Base-by-base conservation (phyloP, 2,329 filamentous ascomycete genomes). In the Botryotinia narcissicola region DNA sequence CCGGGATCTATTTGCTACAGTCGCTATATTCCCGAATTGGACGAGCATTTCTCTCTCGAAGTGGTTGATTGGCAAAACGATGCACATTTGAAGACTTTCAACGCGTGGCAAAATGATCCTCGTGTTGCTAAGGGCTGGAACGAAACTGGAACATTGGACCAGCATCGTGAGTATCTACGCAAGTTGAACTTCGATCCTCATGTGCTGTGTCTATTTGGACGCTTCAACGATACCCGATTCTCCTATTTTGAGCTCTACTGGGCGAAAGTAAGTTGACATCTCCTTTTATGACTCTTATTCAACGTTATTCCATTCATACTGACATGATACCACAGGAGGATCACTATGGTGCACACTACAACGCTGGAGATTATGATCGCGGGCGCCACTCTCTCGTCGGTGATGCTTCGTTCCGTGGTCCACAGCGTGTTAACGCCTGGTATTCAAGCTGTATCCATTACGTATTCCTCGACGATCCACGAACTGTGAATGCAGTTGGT, bases 241-340 rank as follows among this genome's bases (percentile, higher is more conserved):
- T 90, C 91, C 0, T 95, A 95, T 81, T 94, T 93, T 80, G 93
- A 95, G 81, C 85, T 94, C 2, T 95, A 94, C 81, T 95, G 92
- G 92, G 91, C 89, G 51, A 90, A 89, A 84, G 87, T 88, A 82
- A 75, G 54, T 35, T 62, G 3, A 22, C 16, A 71, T 60, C 25
- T 63, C 61, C 5, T 62, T 51, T 54, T 29, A 37, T 54, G 3
- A 9, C 12, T 18, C 20, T 1, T 35, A 1, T 14, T 35, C 35
- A n/a, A 5, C 14, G 32, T 18, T 10, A n/a, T 37, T 20, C 5
- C 4, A 46, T 12, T 20, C 1, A 40, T 32, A 37, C 68, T 70
- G 20, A 70, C 54, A 22, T 44, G 29, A 8, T 7, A 46, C 20
- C n/a, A 74, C 75, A 86, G 84, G 88, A 90, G 80, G 88, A 90